Conservation (phyloP, 2,329 filamentous ascomycete genomes). For the Leptodontidium sp. region DNA sequence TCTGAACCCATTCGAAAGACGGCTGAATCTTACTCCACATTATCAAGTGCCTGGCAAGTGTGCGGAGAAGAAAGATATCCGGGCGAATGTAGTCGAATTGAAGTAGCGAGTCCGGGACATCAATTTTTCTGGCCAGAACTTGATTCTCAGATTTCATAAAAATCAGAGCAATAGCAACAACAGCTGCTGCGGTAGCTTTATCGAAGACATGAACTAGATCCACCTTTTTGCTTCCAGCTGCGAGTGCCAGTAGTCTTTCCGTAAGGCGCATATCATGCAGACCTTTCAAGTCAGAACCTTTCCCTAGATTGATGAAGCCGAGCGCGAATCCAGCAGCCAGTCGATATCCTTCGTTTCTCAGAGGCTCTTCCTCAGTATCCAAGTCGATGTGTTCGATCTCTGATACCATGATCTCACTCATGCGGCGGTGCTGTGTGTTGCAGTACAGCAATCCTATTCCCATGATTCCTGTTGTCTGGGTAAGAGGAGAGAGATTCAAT, state of each 20-base stretch:
- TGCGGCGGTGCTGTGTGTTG: conserved; percentile 93
- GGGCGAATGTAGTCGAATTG: conserved; percentile 97
- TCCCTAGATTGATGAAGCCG: conserved; percentile 93
- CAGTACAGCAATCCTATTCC: conserved; percentile 95
- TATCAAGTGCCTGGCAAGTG: conserved; percentile 88
- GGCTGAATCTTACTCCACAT: conserved; percentile 88
- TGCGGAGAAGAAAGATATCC: conserved; percentile 89
- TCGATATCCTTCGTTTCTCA: conserved; percentile 95
- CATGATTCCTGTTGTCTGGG: conserved; percentile 96
- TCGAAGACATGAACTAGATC: conserved; percentile 93
- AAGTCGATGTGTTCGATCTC: conserved; percentile 89
- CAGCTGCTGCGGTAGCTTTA: conserved; percentile 90
- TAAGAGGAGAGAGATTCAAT: conserved; percentile 89
- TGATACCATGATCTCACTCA: conserved; percentile 99
- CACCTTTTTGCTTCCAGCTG: conserved; percentile 88
- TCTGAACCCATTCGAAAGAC: conserved; percentile 76
- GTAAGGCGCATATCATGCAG: conserved; percentile 94
- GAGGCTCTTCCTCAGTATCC: conserved; percentile 81
- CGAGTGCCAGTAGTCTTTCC: conserved; percentile 84
- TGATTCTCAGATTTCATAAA: conserved; percentile 97
- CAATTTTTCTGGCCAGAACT: conserved; percentile 87
- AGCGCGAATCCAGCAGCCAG: conserved; percentile 92
- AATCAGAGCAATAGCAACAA: conserved; percentile 87
- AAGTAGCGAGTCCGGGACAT: conserved; percentile 86
- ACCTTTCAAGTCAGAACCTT: conserved; percentile 86